phyloP scores from a whole-genome alignment of 352 stramenopile genomes.

The Phytophthora crassamura region DNA sequence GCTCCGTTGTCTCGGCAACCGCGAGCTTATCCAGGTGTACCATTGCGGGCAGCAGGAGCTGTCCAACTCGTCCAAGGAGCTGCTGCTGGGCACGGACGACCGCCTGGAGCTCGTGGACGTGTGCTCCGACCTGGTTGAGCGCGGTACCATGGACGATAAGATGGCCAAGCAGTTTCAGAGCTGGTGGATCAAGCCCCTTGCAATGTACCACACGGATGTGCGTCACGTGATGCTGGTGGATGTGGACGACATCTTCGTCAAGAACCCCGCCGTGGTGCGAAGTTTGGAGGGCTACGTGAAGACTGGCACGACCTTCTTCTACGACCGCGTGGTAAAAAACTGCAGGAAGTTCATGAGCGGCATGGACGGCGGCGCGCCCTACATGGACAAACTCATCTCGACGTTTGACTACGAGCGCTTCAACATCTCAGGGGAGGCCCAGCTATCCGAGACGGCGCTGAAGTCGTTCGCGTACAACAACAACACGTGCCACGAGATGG shows the following conservation, averaged over 20 bases:
- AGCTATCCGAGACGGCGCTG: slow-evolving; percentile 46
- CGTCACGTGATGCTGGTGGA: slow-evolving; percentile 36
- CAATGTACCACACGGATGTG: slow-evolving; percentile 36
- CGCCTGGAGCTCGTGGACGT: slow-evolving; percentile 46
- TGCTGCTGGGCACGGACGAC: slow-evolving; percentile 26
- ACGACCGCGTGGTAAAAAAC: slow-evolving; percentile 60
- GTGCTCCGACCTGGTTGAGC: slow-evolving; percentile 37
- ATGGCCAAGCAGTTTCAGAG: slow-evolving; percentile 30
- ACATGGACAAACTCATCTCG: slow-evolving; percentile 51
- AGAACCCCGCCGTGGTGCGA: slow-evolving; percentile 48
- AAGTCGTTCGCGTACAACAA: slow-evolving; percentile 53
- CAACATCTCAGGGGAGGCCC: slow-evolving; percentile 24
- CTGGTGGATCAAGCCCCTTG: slow-evolving; percentile 49
- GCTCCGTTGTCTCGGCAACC: slow-evolving; percentile 46
- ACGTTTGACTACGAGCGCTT: slow-evolving; percentile 67
- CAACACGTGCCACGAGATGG: slow-evolving; percentile 64
- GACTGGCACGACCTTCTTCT: slow-evolving; percentile 41
- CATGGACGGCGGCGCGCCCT: slow-evolving; percentile 37
- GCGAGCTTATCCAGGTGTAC: slow-evolving; percentile 47
- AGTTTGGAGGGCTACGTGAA: slow-evolving; percentile 43
- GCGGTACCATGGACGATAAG: slow-evolving; percentile 17
- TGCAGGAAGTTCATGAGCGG: slow-evolving; percentile 58
- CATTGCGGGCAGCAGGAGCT: slow-evolving; percentile 46
- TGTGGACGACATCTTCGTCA: slow-evolving; percentile 42
- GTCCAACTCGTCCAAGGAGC: slow-evolving; percentile 25